A percentile compares a stretch with the other conserved stretches of the same genome.
Conservation (phyloP, 2,329 filamentous ascomycete genomes). For the Colletotrichum siamense region DNA sequence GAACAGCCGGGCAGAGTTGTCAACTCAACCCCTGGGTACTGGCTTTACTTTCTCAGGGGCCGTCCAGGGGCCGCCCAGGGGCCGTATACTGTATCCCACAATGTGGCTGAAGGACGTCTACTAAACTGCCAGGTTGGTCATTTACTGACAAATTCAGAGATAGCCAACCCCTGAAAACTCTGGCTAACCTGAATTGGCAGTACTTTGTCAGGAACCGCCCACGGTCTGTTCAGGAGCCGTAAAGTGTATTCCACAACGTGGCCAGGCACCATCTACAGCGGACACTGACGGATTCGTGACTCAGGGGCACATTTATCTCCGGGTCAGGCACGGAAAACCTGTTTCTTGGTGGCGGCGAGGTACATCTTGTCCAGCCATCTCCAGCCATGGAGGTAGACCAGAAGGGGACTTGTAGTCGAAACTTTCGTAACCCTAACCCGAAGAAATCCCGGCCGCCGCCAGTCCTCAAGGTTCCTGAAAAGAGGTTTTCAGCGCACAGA, state of each 20-base stretch:
- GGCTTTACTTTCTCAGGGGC: not conserved
- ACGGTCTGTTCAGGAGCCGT: too few relatives aligned
- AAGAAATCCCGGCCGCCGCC: not conserved
- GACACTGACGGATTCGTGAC: too few relatives aligned
- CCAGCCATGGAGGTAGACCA: not conserved
- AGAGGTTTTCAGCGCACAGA: not conserved
- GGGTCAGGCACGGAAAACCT: not conserved
- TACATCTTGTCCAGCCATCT: not conserved
- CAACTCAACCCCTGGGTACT: not conserved
- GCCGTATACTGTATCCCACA: not conserved
- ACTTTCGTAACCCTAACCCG: not conserved
- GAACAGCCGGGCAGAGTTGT: not conserved
- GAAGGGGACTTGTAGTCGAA: not conserved
- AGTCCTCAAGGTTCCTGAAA: not conserved
- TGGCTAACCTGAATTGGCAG: too few relatives aligned
- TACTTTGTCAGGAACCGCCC: too few relatives aligned
- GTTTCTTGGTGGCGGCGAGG: not conserved
- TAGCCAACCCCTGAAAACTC: too few relatives aligned
- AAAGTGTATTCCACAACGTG: too few relatives aligned
- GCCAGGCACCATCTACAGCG: too few relatives aligned
- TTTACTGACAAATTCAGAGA: too few relatives aligned
- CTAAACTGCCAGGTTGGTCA: not conserved
- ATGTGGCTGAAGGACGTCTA: not conserved
- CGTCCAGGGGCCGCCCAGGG: not conserved
- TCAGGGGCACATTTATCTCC: not conserved